These are phyloP conservation scores for Caloboletus inedulis DNA, from an alignment of 1,284 basidiomycete genomes.

Conservation along the genomic window DNA sequence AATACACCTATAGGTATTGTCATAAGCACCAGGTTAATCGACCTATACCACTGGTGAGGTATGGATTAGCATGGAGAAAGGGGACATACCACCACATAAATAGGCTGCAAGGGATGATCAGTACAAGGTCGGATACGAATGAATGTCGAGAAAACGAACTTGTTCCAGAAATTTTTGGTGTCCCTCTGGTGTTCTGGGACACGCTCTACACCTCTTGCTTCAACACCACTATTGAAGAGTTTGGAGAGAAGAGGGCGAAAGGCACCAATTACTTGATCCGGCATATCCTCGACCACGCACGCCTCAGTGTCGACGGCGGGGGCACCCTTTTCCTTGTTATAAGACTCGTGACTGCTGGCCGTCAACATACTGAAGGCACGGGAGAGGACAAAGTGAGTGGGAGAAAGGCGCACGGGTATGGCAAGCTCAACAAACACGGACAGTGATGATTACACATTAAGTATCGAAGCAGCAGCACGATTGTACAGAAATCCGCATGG, in stretches of 20 bases:
- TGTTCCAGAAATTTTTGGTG: constrained; percentile 48
- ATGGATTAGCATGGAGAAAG: background rate
- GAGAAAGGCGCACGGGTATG: background rate
- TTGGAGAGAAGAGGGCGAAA: constrained; percentile 38
- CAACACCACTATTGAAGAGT: constrained; percentile 45
- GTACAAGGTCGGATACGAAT: constrained; percentile 11
- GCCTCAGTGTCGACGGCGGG: background rate
- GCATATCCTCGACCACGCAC: constrained; percentile 22
- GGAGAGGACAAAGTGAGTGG: background rate
- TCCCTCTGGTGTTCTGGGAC: constrained; percentile 49
- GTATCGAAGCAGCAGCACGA: background rate
- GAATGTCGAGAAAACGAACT: constrained; percentile 30
- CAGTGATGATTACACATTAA: background rate
- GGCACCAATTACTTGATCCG: constrained; percentile 35
- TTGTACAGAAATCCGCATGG: too few relatives aligned
- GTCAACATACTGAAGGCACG: constrained; percentile 11
- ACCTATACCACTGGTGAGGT: constrained; percentile 31
- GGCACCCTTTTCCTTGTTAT: constrained; percentile 31
- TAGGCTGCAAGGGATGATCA: constrained; percentile 32
- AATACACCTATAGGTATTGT: constrained; percentile 59
- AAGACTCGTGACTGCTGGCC: background rate
- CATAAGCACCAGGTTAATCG: constrained; percentile 47
- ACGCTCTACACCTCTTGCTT: constrained; percentile 51
- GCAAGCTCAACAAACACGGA: too few relatives aligned
- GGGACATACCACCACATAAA: constrained; percentile 49